Evolutionary conservation across 2,329 filamentous ascomycete genomes (phyloP), one percentile per base, ranked within the genome.

Genomic region (Neoarthrinium moseri): DNA sequence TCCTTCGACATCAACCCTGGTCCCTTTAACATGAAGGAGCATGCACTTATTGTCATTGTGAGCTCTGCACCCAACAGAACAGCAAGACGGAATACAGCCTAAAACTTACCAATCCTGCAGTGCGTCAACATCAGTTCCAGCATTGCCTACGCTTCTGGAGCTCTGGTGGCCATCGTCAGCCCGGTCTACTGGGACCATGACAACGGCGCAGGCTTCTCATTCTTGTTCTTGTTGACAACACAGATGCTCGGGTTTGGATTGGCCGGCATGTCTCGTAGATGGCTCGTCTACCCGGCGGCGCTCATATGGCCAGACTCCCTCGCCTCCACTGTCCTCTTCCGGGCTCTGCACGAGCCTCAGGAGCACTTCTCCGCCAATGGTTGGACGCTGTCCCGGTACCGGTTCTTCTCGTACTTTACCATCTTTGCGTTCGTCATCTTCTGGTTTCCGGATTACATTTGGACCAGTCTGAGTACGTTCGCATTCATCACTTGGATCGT

Each of bases 291-390:
- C 39, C 65, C 65, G 1, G 64, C 62, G 13, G 51, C 52, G 6
- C 62, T 66, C 32, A 60, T 68, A 48, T 68, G 65, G 64, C 65
- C 65, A 1, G 53, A 52, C 3, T 57, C 63, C 2, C 45, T 68
- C 23, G 58, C 63, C 0, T 65, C 64, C 22, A 63, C 61, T 22
- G 65, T 62, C 18, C 57, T 68, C 47, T 53, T 66, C 23, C 61
- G 63, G 34, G 59, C 62, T 4, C 50, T 66, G 20, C 65, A 68
- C 50, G 62, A 61, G 12, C 56, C 61, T 5, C 33, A 45, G 34
- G 48, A 54, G 5, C 64, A 65, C 20, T 48, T 51, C 1, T 45
- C 60, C 3, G 64, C 60, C 4, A 55, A 64, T 36, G 60, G 61
- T 7, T 68, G 66, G 65, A 64, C 54, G 11, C 55, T 68, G 20